Conservation (phyloP, 345 rosid species). For the Erucastrum elatum region DNA sequence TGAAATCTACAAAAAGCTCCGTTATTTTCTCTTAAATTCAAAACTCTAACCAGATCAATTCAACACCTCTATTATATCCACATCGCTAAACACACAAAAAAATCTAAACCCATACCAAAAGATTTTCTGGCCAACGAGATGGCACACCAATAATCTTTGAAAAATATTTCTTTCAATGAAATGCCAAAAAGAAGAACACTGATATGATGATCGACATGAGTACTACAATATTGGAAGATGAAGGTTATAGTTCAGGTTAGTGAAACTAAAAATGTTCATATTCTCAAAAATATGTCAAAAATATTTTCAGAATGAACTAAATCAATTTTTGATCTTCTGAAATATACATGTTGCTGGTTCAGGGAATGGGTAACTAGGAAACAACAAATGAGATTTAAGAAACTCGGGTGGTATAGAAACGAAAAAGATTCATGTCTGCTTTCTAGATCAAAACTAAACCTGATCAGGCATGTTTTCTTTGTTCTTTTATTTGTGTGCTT, state of each 20-base stretch:
- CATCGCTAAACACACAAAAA: background rate
- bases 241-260: too few relatives aligned
- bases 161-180: background rate
- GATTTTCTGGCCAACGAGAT: background rate
- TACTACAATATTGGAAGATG: too few relatives aligned
- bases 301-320: too few relatives aligned
- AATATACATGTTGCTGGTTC: too few relatives aligned
- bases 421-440: background rate
- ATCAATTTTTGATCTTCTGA: too few relatives aligned
- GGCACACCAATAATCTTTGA: background rate
- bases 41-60: background rate
- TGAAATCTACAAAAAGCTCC: background rate
- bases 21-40: background rate
- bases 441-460: background rate
- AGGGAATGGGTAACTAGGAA: background rate
- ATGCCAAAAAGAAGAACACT: background rate
- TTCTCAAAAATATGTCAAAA: too few relatives aligned
- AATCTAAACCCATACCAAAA: background rate
- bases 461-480: too few relatives aligned
- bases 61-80: background rate
- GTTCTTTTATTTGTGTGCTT: background rate
- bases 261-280: too few relatives aligned
- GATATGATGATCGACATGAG: background rate
- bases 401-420: background rate
- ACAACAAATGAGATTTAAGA: background rate